phyloP scores from a whole-genome alignment of 2,329 filamentous ascomycete genomes.

The Lecanicillium sp. region DNA sequence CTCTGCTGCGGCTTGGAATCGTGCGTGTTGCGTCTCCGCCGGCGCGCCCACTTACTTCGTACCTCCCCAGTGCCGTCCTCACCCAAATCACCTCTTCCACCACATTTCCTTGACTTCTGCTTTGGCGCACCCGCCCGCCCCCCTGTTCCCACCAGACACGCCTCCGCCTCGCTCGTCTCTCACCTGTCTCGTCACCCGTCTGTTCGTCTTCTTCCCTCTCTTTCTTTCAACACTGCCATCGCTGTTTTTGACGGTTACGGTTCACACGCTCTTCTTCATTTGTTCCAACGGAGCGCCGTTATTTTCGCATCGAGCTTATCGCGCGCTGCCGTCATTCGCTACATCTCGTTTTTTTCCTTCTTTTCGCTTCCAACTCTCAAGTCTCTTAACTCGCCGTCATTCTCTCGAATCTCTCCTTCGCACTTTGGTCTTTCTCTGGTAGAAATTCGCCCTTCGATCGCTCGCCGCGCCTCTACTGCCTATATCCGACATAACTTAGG shows the following conservation, averaged over 20 bases:
- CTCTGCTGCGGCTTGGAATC: no score
- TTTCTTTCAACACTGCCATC: conserved; percentile 1
- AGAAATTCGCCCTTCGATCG: conserved; percentile 2
- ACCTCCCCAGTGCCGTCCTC: no score
- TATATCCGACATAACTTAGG: no score
- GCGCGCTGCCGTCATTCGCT: conserved; percentile 5
- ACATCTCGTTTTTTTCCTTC: conserved; percentile 10
- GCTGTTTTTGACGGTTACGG: background rate
- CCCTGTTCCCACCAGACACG: background rate
- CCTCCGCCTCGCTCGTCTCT: background rate
- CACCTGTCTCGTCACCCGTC: conserved; percentile 4
- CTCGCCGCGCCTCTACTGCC: background rate
- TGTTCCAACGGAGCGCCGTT: background rate
- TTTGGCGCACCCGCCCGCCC: no score
- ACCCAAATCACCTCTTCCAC: no score
- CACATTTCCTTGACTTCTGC: no score
- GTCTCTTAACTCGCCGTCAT: conserved; percentile 4
- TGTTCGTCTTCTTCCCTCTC: background rate
- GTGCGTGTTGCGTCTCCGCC: no score
- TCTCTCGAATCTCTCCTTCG: conserved; percentile 2
- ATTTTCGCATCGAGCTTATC: background rate
- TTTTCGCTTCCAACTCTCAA: conserved; percentile 5
- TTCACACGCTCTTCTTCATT: background rate
- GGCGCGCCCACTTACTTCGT: no score
- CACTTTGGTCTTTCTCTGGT: conserved; percentile 10